These are phyloP conservation scores for Venturia asperata DNA, from an alignment of 2,329 filamentous ascomycete genomes.

Conservation along the genomic window DNA sequence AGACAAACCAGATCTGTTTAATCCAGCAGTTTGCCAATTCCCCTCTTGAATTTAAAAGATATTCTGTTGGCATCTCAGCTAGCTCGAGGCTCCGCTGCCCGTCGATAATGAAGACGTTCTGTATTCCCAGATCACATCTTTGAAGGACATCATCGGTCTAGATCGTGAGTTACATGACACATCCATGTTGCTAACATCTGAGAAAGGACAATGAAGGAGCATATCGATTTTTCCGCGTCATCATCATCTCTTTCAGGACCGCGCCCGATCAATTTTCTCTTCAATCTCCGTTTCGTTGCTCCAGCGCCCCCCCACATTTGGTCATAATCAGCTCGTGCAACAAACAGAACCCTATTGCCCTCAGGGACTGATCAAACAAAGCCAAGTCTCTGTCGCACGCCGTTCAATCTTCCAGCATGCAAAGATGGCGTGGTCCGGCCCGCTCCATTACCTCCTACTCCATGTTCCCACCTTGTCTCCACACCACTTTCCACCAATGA, in stretches of 20 bases:
- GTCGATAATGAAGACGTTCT: too few relatives aligned
- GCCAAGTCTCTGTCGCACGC: too few relatives aligned
- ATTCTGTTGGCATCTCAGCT: too few relatives aligned
- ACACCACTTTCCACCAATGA: background rate
- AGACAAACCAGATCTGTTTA: too few relatives aligned
- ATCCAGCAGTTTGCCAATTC: too few relatives aligned
- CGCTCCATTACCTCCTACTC: background rate
- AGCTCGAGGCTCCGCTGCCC: too few relatives aligned
- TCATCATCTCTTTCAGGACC: background rate
- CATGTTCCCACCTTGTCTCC: background rate
- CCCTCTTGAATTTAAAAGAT: too few relatives aligned
- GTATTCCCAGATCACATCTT: too few relatives aligned
- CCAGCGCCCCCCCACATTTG: accelerated
- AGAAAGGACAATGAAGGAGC: too few relatives aligned
- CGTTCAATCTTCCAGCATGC: background rate
- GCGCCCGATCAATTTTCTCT: background rate
- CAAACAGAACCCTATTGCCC: background rate
- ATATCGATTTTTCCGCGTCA: background rate
- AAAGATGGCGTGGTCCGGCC: background rate
- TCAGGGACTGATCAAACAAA: background rate
- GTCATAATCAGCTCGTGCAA: background rate
- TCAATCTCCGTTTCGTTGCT: background rate
- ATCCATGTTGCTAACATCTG: too few relatives aligned
- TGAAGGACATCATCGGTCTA: too few relatives aligned
- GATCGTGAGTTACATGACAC: too few relatives aligned